Evolutionary conservation across 73 alveolate species (phyloP), one percentile per base, ranked within the genome.

Genomic region (Tetrahymena thermophila): DNA sequence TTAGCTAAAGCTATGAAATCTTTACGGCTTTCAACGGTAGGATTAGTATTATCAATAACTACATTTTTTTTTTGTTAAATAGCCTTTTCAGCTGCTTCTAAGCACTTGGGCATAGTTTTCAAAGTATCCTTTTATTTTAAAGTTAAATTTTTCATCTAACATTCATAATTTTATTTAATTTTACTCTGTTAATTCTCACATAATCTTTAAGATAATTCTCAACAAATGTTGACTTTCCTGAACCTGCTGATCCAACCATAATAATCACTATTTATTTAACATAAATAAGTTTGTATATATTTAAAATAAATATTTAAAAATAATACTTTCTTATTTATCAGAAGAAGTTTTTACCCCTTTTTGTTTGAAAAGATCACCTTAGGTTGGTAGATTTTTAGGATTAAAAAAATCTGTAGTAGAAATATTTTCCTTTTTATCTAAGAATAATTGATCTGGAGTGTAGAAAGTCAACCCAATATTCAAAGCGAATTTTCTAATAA

Each of bases 161-260:
- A 15, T 58, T n/a, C 17, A 58, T 3, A 1, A 58, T 15, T 8
- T 15, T 25, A 28, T 25, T 28, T 71, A 2, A 13, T 19, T 23
- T 71, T 71, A 71, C 89, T 94, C 98, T 98, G 94, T 99, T 99
- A 19, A 99, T 98, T 85, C 99, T 96, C 13, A 96, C 97, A 95
- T 98, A 99, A 8, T 96, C 98, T 17, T 98, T 95, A 25, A 99
- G 95, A 96, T 97, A 57, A 85, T 98, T 98, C 93, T 96, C 97
- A 96, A 98, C 96, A 96, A 99, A 99, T 23, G 99, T 98, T 21
- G 99, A 97, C 96, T 99, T 99, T 7, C 99, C 99, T 34, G 99
- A 95, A 17, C 99, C 99, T 34, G 99, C 99, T 35, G 99, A 71
- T 10, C 99, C 99, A 17, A 97, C 97, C 93, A 98, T 96, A 16